Evolutionary conservation across 2,329 filamentous ascomycete genomes (phyloP), one percentile per base, ranked within the genome.

Genomic region (Colletotrichum lentis): DNA sequence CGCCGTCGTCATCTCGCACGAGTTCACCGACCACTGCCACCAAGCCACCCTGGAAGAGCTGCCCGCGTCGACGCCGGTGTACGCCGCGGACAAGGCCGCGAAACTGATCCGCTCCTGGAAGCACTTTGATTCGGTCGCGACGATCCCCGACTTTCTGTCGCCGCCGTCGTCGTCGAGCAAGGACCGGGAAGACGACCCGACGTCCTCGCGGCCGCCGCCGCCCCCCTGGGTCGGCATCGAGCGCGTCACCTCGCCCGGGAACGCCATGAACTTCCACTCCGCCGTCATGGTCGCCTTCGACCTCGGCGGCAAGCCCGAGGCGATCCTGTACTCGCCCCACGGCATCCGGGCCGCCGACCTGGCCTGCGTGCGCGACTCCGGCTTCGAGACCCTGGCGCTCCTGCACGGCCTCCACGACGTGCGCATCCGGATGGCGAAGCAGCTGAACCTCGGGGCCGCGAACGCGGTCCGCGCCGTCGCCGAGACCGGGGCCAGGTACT

Each of bases 11-110:
- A 80, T 91, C 39, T 86, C 83, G 18, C 88, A 91, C 73, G 88
- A 91, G 74, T 91, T 91, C 71, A 90, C 88, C 1, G 88, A 91
- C 73, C 89, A 90, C 73, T 90, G 88, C 75, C 88, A 91, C 73
- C 81, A 84, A 68, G 81, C 84, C 3, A 91, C 89, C 16, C 77
- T 91, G 31, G 74, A 84, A 50, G 83, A 89, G 71, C 76, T 91
- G 3, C 79, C 85, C 6, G 71, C 72, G 1, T 75, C 80, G 50
- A 85, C 88, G 4, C 87, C 88, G 0, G 80, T 91, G 0, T 85
- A 90, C 66, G 88, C 88, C 14, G 84, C 86, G 2, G 81, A 84
- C 72, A 84, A 87, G 75, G 88, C 88, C 0, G 86, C 84, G 0
- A 78, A 78, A 14, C 77, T 89, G 22, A 86, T 91, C 44, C 76